Evolutionary conservation across 2,329 filamentous ascomycete species (phyloP).

Genomic region (Fusarium zealandicum): DNA sequence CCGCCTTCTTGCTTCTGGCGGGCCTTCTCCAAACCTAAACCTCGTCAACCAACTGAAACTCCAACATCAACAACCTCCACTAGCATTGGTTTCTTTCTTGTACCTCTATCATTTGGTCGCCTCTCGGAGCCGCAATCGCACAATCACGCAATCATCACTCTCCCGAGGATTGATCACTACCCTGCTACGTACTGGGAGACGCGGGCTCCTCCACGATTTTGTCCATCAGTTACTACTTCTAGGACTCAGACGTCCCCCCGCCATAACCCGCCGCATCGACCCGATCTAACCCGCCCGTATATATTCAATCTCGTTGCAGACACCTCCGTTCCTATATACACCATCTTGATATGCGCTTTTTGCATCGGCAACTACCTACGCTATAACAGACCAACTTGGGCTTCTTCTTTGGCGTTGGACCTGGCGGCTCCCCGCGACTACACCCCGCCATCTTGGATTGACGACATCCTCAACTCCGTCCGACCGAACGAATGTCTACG

Average conservation of each 20-base stretch:
- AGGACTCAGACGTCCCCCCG: slow-evolving; percentile 8
- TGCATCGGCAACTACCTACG: background rate
- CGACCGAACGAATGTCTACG: slow-evolving; percentile 24
- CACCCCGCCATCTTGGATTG: slow-evolving; percentile 22
- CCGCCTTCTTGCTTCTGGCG: background rate
- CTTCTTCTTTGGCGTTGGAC: background rate
- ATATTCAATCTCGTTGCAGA: background rate
- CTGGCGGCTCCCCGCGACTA: slow-evolving; percentile 4
- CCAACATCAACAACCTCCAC: background rate
- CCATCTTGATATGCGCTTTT: background rate
- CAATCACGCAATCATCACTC: slow-evolving; percentile 5
- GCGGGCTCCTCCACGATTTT: slow-evolving; percentile 12
- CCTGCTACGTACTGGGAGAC: slow-evolving; percentile 17
- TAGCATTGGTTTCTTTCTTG: too few relatives aligned
- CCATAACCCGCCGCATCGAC: slow-evolving; percentile 29
- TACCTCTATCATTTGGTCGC: background rate
- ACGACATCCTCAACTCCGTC: slow-evolving; percentile 22
- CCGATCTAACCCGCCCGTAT: slow-evolving; percentile 30
- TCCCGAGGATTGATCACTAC: slow-evolving; percentile 3
- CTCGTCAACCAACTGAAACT: slow-evolving; percentile 17
- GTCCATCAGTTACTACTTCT: background rate
- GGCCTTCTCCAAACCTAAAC: slow-evolving; percentile 26
- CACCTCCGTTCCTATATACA: background rate
- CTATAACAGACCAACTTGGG: background rate
- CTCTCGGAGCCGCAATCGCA: slow-evolving; percentile 28